Conservation (phyloP, 768 basidiomycete genomes). For the Amanita pallidorosea region DNA sequence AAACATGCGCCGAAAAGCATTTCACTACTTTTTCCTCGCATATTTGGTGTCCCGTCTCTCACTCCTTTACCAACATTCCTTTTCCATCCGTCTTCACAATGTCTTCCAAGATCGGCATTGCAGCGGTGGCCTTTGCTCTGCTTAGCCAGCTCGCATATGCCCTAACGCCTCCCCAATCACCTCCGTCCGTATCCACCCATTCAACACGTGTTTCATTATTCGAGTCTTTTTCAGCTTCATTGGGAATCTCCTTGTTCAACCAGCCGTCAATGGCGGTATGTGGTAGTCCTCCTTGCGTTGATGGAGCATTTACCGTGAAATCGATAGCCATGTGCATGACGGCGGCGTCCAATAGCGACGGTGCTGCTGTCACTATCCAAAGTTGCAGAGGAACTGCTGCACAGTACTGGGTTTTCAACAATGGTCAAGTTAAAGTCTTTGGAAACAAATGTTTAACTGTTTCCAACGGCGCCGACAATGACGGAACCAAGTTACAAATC, state of each 20-base stretch:
- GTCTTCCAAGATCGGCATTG: neutral
- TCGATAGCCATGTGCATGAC: conserved; percentile 38
- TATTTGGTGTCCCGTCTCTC: neutral
- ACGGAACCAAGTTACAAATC: conserved; percentile 41
- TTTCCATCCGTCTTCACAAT: neutral
- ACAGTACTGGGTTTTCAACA: conserved; percentile 39
- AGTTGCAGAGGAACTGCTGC: conserved; percentile 30
- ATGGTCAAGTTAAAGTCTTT: conserved; percentile 30
- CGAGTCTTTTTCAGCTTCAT: conserved; percentile 19
- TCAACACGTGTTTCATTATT: neutral
- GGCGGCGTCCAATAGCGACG: conserved; percentile 36
- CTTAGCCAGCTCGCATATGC: conserved; percentile 11
- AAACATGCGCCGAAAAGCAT: no score
- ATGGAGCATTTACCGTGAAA: neutral
- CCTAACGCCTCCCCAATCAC: conserved; percentile 19
- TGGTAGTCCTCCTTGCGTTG: neutral
- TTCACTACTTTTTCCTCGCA: no score
- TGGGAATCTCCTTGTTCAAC: conserved; percentile 33
- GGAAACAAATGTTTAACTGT: conserved; percentile 42
- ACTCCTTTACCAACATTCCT: neutral
- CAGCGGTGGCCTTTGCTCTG: neutral
- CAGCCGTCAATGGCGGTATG: conserved; percentile 30
- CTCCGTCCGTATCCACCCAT: conserved; percentile 13
- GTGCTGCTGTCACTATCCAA: conserved; percentile 35
- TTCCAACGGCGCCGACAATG: conserved; percentile 24